These are phyloP conservation scores for Echinochloa phyllopogon DNA, from an alignment of 176 grass and related monocot genomes.

Conservation along the genomic window DNA sequence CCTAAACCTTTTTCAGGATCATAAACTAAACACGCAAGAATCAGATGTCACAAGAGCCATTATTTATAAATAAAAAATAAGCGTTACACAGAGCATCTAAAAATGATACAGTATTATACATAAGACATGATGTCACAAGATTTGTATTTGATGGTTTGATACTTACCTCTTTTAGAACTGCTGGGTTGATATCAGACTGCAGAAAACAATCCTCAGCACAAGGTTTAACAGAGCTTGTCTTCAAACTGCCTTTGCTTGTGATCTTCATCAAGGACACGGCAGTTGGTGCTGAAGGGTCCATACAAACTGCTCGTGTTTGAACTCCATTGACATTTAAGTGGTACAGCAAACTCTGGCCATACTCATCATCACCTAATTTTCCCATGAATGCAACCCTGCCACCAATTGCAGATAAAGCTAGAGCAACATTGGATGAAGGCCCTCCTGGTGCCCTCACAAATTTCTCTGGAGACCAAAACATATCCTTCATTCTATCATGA, in stretches of 20 bases:
- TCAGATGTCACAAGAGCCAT: background rate
- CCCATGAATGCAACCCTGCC: conserved; percentile 83
- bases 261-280: conserved; percentile 82
- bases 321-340: conserved; percentile 69
- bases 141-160: conserved; percentile 7
- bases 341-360: conserved; percentile 65
- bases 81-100: background rate
- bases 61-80: conserved; percentile 17
- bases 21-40: conserved; percentile 1
- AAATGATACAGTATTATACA: background rate
- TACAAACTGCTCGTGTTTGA: conserved; percentile 60
- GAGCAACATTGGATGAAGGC: conserved; percentile 73
- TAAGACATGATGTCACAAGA: background rate
- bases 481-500: conserved; percentile 67
- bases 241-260: conserved; percentile 48
- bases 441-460: conserved; percentile 88
- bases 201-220: conserved; percentile 78
- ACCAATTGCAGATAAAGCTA: conserved; percentile 69
- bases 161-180: conserved; percentile 81
- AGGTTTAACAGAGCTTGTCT: conserved; percentile 53
- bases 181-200: conserved; percentile 71
- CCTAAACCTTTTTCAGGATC: background rate
- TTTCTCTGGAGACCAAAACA: conserved; percentile 77
- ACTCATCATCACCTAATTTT: conserved; percentile 84
- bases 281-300: conserved; percentile 61